phyloP scores from a whole-genome alignment of 1,284 basidiomycete genomes.

The Cystobasidiaceae sp. region DNA sequence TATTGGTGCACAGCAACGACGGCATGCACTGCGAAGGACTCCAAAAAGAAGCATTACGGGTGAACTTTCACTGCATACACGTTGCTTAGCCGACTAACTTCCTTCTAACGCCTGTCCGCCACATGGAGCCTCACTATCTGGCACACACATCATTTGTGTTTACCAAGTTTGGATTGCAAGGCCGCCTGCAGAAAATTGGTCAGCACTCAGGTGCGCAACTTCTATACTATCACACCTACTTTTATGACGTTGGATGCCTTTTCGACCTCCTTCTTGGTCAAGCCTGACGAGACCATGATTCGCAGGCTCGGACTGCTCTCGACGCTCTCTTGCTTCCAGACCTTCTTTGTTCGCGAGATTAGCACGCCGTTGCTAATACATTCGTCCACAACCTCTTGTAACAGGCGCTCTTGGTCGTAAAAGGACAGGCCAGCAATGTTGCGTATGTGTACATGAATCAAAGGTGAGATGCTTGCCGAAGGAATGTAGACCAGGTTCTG shows the following conservation, averaged over 20 bases:
- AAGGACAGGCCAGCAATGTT: constrained; percentile 47
- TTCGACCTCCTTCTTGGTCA: constrained; percentile 85
- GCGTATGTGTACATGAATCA: constrained; percentile 77
- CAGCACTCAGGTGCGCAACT: background rate
- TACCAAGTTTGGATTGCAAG: constrained; percentile 10
- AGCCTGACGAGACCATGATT: constrained; percentile 68
- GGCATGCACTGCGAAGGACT: too few relatives aligned
- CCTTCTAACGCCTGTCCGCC: too few relatives aligned
- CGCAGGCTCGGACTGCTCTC: constrained; percentile 81
- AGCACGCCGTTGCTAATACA: constrained; percentile 60
- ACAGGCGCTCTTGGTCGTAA: constrained; percentile 64
- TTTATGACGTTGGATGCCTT: constrained; percentile 59
- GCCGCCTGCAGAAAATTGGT: constrained; percentile 22
- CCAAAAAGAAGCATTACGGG: too few relatives aligned
- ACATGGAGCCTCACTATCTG: too few relatives aligned
- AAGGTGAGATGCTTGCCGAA: constrained; percentile 74
- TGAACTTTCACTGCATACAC: too few relatives aligned
- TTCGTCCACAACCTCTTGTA: constrained; percentile 79
- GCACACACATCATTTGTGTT: background rate
- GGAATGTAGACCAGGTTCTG: constrained; percentile 76
- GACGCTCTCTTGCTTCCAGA: constrained; percentile 73
- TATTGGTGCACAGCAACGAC: too few relatives aligned
- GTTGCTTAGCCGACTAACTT: too few relatives aligned
- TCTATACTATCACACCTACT: background rate
- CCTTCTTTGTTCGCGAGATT: constrained; percentile 70